Evolutionary conservation across 208 protist genomes (phyloP).

Genomic region (Angomonas ambiguus): DNA sequence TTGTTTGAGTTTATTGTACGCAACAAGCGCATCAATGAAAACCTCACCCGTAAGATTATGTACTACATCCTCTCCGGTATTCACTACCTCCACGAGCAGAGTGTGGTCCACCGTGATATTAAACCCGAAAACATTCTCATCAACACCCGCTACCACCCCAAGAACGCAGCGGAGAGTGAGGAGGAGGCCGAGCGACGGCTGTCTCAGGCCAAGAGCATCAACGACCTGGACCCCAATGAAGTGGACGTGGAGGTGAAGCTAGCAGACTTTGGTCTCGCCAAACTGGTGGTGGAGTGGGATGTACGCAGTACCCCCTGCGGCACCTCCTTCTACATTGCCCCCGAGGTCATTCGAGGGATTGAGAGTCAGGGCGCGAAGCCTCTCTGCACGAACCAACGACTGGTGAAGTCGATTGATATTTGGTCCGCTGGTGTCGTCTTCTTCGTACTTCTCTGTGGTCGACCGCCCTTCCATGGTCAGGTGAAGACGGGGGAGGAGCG

Average conservation of each 20-base stretch:
- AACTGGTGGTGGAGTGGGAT: constrained; percentile 81
- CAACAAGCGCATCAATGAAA: constrained; percentile 64
- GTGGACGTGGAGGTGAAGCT: constrained; percentile 72
- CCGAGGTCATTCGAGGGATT: constrained; percentile 84
- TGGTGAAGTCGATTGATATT: constrained; percentile 86
- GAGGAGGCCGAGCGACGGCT: constrained; percentile 6
- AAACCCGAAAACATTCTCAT: constrained; percentile 90
- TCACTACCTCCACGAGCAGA: constrained; percentile 75
- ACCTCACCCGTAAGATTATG: constrained; percentile 62
- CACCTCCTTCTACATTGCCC: constrained; percentile 89
- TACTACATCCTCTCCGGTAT: constrained; percentile 59
- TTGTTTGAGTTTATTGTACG: constrained; percentile 85
- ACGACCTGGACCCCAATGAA: constrained; percentile 32
- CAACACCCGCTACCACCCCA: constrained; percentile 29
- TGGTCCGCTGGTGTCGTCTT: constrained; percentile 86
- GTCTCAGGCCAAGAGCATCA: constrained; percentile 17
- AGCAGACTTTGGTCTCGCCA: constrained; percentile 88
- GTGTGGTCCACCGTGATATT: constrained; percentile 85
- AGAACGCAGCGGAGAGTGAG: not conserved
- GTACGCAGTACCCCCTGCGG: constrained; percentile 80
- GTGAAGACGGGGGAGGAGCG: constrained; percentile 80
- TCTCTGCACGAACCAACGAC: constrained; percentile 65
- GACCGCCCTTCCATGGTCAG: constrained; percentile 82
- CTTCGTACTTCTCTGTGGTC: constrained; percentile 77
- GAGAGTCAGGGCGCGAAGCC: constrained; percentile 77